Percentiles rank a stretch among this genome's conserved stretches.
phyloP scores from a whole-genome alignment of 169 alveolate species.

The Perkinsus marinus region DNA sequence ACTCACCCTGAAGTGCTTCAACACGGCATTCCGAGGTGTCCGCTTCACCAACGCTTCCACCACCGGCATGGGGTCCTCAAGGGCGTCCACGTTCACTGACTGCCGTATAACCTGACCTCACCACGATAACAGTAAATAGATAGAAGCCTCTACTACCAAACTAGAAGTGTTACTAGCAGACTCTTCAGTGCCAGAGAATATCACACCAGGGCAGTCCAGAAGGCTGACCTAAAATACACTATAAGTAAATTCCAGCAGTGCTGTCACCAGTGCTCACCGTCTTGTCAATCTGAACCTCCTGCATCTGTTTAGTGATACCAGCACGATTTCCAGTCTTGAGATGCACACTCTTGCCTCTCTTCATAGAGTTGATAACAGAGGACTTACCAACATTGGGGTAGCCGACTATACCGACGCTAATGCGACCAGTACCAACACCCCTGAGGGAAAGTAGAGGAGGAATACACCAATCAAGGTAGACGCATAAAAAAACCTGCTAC shows the following conservation, averaged over 20 bases:
- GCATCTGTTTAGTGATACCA: constrained; percentile 68
- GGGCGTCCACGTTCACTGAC: not conserved
- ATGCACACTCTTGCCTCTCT: constrained; percentile 60
- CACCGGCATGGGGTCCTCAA: not conserved
- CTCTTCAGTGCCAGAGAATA: constrained; percentile 41
- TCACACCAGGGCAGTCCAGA: constrained; percentile 80
- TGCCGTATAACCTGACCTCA: not conserved
- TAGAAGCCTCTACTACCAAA: not conserved
- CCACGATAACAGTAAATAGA: not conserved
- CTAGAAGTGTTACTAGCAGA: not conserved
- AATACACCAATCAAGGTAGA: too few species aligned
- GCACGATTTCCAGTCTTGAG: constrained; percentile 61
- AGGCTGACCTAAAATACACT: constrained; percentile 18
- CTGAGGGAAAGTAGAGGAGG: constrained; percentile 9
- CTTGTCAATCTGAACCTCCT: constrained; percentile 68
- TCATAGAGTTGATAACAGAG: constrained; percentile 62
- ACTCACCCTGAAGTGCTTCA: not conserved
- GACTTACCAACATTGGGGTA: constrained; percentile 78
- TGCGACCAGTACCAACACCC: constrained; percentile 3
- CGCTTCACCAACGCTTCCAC: not conserved
- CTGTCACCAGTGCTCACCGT: constrained; percentile 33
- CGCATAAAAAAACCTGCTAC: too few species aligned
- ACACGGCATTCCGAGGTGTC: not conserved
- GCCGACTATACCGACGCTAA: constrained; percentile 75
- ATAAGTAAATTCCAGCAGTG: not conserved